Conservation (phyloP, 2,329 filamentous ascomycete species). For the Aspergillus sp. region DNA sequence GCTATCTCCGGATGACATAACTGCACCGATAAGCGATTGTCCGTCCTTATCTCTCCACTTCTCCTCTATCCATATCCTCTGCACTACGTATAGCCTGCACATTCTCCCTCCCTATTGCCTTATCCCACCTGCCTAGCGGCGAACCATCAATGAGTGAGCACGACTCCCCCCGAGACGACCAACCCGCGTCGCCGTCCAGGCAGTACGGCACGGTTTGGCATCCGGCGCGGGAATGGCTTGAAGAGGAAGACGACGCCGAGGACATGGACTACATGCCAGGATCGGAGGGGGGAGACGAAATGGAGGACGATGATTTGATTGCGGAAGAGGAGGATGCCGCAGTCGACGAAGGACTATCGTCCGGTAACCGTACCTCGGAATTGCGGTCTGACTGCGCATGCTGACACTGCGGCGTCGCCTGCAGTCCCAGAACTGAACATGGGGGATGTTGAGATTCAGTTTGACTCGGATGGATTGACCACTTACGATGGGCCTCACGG, state of each 20-base stretch:
- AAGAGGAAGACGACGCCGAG: conserved; percentile 35
- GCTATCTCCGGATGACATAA: conserved; percentile 11
- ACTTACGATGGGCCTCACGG: too few relatives aligned
- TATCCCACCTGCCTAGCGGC: too few relatives aligned
- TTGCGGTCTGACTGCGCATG: too few relatives aligned
- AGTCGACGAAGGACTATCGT: conserved; percentile 2
- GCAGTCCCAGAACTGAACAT: conserved; percentile 12
- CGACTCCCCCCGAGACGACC: conserved; percentile 15
- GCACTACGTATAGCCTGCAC: too few relatives aligned
- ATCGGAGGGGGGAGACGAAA: conserved; percentile 20
- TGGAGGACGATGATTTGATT: not conserved
- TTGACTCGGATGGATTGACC: conserved; percentile 18
- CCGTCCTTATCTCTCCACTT: too few relatives aligned
- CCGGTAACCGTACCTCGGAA: too few relatives aligned
- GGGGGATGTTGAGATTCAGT: conserved; percentile 21
- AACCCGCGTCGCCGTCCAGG: conserved; percentile 9
- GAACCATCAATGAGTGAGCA: conserved; percentile 28
- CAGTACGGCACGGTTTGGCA: conserved; percentile 25
- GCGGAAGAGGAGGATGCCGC: not conserved
- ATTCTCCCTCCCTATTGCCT: too few relatives aligned
- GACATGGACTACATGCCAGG: conserved; percentile 44
- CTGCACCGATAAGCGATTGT: too few relatives aligned
- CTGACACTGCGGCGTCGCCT: too few relatives aligned
- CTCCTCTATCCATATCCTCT: too few relatives aligned
- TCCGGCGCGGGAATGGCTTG: conserved; percentile 28